These are phyloP conservation scores for Penicillium fuscoglaucum DNA, from an alignment of 2,329 filamentous ascomycete species.

Conservation along the genomic window DNA sequence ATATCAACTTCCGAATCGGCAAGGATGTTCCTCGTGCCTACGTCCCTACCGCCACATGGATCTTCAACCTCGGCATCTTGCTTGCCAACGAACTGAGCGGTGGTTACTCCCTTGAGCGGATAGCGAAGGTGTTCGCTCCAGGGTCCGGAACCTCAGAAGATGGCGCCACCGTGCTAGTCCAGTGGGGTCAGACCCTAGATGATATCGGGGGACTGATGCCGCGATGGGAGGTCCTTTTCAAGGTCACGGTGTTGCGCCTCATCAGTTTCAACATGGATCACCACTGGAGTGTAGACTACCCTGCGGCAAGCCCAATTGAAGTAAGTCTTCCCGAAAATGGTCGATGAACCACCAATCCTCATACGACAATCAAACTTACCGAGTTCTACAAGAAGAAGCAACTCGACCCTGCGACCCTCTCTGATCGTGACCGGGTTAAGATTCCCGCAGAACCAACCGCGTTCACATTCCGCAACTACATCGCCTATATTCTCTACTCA, in stretches of 20 bases:
- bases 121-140: conserved; percentile 55
- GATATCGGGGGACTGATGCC: conserved; percentile 77
- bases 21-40: conserved; percentile 68
- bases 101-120: conserved; percentile 71
- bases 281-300: conserved; percentile 79
- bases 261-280: conserved; percentile 98
- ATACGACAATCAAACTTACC: conserved; percentile 20
- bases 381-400: conserved; percentile 87
- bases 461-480: conserved; percentile 79
- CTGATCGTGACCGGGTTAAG: conserved; percentile 81
- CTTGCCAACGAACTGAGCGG: conserved; percentile 85
- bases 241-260: conserved; percentile 85
- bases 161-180: conserved; percentile 50
- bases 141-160: conserved; percentile 34
- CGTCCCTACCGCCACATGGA: conserved; percentile 77
- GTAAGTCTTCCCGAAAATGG: conserved; percentile 54
- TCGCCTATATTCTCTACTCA: conserved; percentile 87
- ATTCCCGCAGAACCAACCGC: conserved; percentile 70
- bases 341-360: neutral
- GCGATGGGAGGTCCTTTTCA: conserved; percentile 97
- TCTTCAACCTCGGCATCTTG: conserved; percentile 80
- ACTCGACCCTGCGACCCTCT: conserved; percentile 80
- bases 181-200: conserved; percentile 73
- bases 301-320: conserved; percentile 70
- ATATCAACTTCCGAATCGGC: conserved; percentile 76